Evolutionary conservation across 2,329 filamentous ascomycete species (phyloP).

Genomic region (Erysiphe pulchra): DNA sequence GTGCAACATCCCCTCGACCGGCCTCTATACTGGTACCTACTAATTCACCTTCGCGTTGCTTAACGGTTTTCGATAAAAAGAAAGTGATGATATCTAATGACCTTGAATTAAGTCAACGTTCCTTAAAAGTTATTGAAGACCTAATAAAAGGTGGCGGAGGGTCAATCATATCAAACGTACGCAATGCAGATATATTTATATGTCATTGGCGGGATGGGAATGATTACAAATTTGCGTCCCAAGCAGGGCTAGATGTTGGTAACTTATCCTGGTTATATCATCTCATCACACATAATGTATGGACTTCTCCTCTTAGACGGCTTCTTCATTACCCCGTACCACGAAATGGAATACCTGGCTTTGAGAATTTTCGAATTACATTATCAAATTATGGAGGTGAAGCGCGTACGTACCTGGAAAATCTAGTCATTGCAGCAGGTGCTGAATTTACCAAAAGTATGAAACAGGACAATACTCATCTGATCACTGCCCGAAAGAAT

Average conservation of each 20-base stretch:
- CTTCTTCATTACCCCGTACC: slow-evolving; percentile 80
- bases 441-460: slow-evolving; percentile 86
- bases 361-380: slow-evolving; percentile 53
- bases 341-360: slow-evolving; percentile 50
- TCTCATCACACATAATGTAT: slow-evolving; percentile 66
- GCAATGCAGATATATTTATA: slow-evolving; percentile 57
- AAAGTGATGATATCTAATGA: slow-evolving; percentile 55
- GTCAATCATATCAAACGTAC: slow-evolving; percentile 33
- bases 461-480: slow-evolving; percentile 84
- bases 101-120: slow-evolving; percentile 39
- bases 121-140: slow-evolving; percentile 39
- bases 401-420: slow-evolving; percentile 78
- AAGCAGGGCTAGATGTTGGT: slow-evolving; percentile 57
- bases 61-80: slow-evolving; percentile 53
- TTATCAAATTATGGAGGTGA: slow-evolving; percentile 94
- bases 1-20: slow-evolving; percentile 33
- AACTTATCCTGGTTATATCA: slow-evolving; percentile 89
- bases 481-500: slow-evolving; percentile 68
- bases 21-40: slow-evolving; percentile 16
- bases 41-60: slow-evolving; percentile 22
- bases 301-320: slow-evolving; percentile 62
- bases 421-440: slow-evolving; percentile 60
- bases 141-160: slow-evolving; percentile 53
- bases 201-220: slow-evolving; percentile 66
- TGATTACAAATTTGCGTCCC: slow-evolving; percentile 54